Base-by-base conservation (phyloP, 768 basidiomycete genomes). In the Pisolithus albus region DNA sequence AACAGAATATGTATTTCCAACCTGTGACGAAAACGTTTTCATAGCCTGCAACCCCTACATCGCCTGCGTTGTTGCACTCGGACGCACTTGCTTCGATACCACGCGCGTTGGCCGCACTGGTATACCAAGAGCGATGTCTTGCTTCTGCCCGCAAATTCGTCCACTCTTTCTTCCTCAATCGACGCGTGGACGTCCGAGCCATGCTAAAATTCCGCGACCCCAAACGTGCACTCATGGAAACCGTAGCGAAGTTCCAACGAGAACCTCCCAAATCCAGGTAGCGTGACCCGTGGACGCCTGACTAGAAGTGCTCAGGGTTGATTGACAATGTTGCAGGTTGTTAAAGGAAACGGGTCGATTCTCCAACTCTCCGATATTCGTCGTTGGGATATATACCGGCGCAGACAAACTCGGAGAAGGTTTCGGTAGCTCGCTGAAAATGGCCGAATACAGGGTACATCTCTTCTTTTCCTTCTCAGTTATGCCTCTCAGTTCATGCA, bases 371-470 rank as follows among this genome's bases (percentile, higher is more conserved):
- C 94, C 96, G 1, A 78, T 94, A 37, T 99, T 88, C 67, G 87
- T 96, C n/a, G 86, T 95, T n/a, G 96, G 92, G 16, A 86, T 96
- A 53, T 98, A 81, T 66, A 89, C 83, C 21, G 92, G 83, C 38
- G 75, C 70, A 52, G 89, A 81, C 65, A 81, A 96, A 68, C 80
- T 99, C 2, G 92, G 94, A 5, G 94, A 99, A 69, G 93, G 94
- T 13, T 92, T 94, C 62, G 96, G 96, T 48, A 86, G 82, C 58
- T 93, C 90, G 3, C 71, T 97, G 13, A 34, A 34, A 34, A 34
- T 34, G 34, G 34, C 34, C 4, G 92, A 97, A 69, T 94, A 81
- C 70, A 76, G 95, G 52, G 92, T 92, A 68, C 48, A 81, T 69
- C 19, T 24, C 46, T 38, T 34, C 16, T 49, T n/a, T 21, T 24